Evolutionary conservation across 2,329 filamentous ascomycete species (phyloP).

Genomic region (Talaromyces sp.): DNA sequence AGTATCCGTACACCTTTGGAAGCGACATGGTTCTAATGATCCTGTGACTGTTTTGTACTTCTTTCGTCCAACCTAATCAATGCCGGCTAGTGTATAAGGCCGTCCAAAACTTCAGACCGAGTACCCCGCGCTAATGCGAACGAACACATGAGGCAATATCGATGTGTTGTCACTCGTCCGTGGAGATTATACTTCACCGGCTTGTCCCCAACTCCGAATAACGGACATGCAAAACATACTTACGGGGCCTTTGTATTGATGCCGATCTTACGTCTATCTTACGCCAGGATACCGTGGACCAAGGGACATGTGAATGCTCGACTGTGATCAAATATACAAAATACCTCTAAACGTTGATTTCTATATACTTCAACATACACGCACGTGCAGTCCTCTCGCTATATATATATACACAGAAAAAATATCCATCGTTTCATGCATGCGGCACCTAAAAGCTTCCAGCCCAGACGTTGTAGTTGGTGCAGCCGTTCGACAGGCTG

Average conservation of each 20-base stretch:
- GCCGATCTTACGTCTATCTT: neutral
- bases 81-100: neutral
- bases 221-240: neutral
- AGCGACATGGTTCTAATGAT: too few species aligned
- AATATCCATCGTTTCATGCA: neutral
- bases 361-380: neutral
- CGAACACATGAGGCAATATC: neutral
- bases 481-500: conserved; percentile 9
- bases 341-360: neutral
- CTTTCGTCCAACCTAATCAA: neutral
- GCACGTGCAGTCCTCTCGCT: neutral
- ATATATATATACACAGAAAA: neutral
- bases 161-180: neutral
- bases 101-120: neutral
- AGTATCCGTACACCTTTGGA: too few species aligned
- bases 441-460: conserved; percentile 8
- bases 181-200: neutral
- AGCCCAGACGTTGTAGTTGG: conserved; percentile 11
- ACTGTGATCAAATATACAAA: neutral
- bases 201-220: neutral
- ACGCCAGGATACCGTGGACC: neutral
- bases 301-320: neutral
- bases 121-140: neutral
- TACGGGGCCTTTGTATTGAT: neutral
- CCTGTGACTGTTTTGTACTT: too few species aligned